phyloP scores from a whole-genome alignment of 1,284 basidiomycete species.

The Malassezia caprae region DNA sequence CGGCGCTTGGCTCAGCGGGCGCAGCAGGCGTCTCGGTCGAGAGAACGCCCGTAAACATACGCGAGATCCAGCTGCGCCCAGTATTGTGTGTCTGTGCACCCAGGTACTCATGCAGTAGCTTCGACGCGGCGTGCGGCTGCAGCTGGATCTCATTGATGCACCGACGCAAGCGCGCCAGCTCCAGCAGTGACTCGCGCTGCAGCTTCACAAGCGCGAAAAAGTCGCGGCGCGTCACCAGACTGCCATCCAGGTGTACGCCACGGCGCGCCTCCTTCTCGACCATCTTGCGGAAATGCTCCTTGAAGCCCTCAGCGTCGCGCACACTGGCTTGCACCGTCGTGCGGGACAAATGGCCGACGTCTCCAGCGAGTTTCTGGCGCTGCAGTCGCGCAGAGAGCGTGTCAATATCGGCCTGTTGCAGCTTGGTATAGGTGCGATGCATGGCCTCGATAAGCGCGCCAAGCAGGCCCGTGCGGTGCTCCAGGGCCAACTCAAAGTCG shows the following conservation, averaged over 20 bases:
- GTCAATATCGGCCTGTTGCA: slow-evolving; percentile 72
- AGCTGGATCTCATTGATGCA: slow-evolving; percentile 81
- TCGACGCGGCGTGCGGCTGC: slow-evolving; percentile 61
- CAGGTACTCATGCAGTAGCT: slow-evolving; percentile 40
- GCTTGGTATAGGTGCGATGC: slow-evolving; percentile 58
- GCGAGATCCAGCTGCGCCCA: slow-evolving; percentile 17
- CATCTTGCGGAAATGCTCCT: slow-evolving; percentile 61
- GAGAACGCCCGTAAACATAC: slow-evolving; percentile 7
- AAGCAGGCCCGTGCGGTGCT: slow-evolving; percentile 49
- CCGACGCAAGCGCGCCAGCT: slow-evolving; percentile 70
- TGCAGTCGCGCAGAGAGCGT: slow-evolving; percentile 81
- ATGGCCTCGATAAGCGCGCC: slow-evolving; percentile 64
- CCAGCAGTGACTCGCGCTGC: slow-evolving; percentile 71
- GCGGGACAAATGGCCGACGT: slow-evolving; percentile 76
- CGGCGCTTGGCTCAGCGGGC: neutral
- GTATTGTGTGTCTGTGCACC: slow-evolving; percentile 17
- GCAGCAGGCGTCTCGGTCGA: neutral
- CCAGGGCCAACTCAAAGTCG: slow-evolving; percentile 13
- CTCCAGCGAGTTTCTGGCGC: slow-evolving; percentile 74
- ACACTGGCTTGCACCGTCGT: slow-evolving; percentile 69
- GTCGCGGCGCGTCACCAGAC: slow-evolving; percentile 65
- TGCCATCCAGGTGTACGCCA: slow-evolving; percentile 19
- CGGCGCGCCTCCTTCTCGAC: slow-evolving; percentile 52
- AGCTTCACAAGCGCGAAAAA: slow-evolving; percentile 72
- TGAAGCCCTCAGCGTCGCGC: slow-evolving; percentile 61